These are phyloP conservation scores for Syzygium jambos DNA, from an alignment of 345 rosid species.

Conservation along the genomic window DNA sequence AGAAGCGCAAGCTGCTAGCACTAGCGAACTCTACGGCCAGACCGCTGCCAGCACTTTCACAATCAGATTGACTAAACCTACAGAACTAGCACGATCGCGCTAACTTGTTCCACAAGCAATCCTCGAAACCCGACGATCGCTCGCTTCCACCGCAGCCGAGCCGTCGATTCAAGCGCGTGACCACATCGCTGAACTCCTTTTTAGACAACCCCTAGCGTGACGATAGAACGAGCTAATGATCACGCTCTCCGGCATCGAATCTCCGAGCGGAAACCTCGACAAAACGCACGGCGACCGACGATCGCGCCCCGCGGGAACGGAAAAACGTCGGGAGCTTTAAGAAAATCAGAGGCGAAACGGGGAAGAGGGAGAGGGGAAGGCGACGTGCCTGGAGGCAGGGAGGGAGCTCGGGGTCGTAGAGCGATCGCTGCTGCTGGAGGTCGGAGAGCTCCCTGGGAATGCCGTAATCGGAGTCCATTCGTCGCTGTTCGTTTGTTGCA, in stretches of 20 bases:
- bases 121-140: neutral
- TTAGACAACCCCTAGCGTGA: neutral
- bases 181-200: neutral
- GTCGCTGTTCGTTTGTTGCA: neutral
- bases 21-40: neutral
- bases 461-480: conserved; percentile 96
- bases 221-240: neutral
- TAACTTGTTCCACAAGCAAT: neutral
- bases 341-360: neutral
- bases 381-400: conserved; percentile 80
- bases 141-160: neutral
- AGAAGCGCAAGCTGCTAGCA: neutral
- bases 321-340: neutral
- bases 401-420: conserved; percentile 77
- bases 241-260: neutral
- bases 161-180: neutral
- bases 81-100: neutral
- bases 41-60: neutral
- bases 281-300: neutral
- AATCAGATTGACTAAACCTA: neutral
- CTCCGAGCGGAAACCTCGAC: too few relatives aligned
- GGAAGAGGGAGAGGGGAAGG: neutral
- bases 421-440: conserved; percentile 78
- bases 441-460: conserved; percentile 86
- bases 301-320: neutral